Evolutionary conservation across 371 early-diverging fungal genomes (phyloP), one percentile per base, ranked within the genome.

Genomic region (Fennellomyces sp.): DNA sequence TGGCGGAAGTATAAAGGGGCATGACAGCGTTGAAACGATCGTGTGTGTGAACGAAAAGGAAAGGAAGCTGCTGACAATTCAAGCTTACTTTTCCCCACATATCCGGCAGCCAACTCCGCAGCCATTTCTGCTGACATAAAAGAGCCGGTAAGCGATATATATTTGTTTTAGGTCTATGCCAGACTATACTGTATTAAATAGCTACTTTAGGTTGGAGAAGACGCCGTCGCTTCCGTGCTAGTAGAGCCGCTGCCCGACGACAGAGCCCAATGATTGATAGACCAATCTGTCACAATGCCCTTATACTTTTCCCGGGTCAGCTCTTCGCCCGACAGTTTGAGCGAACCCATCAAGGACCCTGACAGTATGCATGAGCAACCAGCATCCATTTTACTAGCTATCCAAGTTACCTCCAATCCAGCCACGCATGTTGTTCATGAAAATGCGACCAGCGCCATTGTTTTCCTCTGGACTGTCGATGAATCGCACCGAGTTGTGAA

Each of bases 401-500:
- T 41, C n/a, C 13, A 23, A 28, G 58, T 66, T 75, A 82, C 87
- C 93, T 51, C 93, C 93, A 62, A 91, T 80, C 93, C 93, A 92
- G 6, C 87, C 78, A 15, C 88, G 80, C 23, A 85, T 76, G 64
- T 89, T 91, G 35, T 82, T 78, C 70, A 78, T 79, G 63, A 90
- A 92, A 1, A 90, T 83, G 27, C 82, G 78, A 1, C 86, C 85
- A 52, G 75, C 74, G 26, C 72, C 69, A 19, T 63, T 48, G 28
- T 60, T 69, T 26, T 75, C 73, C 25, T 72, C 70, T 15, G 75
- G 64, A 19, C 67, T 63, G 53, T 81, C 78, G 23, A 76, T 54
- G 50, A 78, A 76, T 10, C 52, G 51, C 11, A 78, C 63, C 0
- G 61, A 72, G 39, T 76, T 69, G 23, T 68, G 68, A 10, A 78